Conservation (phyloP, 139 green algal genomes). For the Coelastrella sp. region DNA sequence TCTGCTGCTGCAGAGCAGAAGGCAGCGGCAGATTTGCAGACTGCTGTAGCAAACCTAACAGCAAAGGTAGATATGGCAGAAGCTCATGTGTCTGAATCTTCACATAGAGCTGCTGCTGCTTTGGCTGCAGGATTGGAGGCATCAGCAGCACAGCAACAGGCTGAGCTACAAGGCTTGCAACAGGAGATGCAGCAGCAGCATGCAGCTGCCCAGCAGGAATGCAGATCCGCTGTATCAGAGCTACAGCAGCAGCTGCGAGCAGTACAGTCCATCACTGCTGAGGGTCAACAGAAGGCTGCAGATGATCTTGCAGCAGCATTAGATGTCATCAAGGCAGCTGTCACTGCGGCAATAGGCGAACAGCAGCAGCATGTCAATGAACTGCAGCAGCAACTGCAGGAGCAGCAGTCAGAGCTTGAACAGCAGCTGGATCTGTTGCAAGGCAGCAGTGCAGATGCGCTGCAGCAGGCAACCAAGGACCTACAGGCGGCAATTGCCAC, state of each 20-base stretch:
- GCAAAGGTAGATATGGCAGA: too few species aligned
- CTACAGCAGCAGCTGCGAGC: background rate
- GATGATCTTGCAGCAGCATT: background rate
- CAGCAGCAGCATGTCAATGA: background rate
- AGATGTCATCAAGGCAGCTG: background rate
- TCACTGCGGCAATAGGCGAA: background rate
- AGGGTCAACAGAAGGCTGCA: background rate
- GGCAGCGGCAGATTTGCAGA: background rate
- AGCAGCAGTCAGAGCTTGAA: background rate
- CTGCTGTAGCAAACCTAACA: too few species aligned
- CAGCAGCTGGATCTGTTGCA: background rate
- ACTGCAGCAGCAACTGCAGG: background rate
- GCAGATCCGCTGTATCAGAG: background rate
- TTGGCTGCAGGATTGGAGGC: background rate
- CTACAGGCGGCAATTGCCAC: background rate
- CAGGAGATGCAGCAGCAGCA: background rate
- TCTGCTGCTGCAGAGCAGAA: too few species aligned
- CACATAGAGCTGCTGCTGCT: slow-evolving; percentile 4
- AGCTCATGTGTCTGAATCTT: too few species aligned
- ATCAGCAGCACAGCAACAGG: background rate
- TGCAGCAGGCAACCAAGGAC: background rate
- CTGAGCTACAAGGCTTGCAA: background rate
- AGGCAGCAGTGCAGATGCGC: background rate
- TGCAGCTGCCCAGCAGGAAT: too few species aligned
- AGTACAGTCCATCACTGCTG: background rate